Evolutionary conservation across 2,329 filamentous ascomycete genomes (phyloP).

Genomic region (Fusarium mundagurra): DNA sequence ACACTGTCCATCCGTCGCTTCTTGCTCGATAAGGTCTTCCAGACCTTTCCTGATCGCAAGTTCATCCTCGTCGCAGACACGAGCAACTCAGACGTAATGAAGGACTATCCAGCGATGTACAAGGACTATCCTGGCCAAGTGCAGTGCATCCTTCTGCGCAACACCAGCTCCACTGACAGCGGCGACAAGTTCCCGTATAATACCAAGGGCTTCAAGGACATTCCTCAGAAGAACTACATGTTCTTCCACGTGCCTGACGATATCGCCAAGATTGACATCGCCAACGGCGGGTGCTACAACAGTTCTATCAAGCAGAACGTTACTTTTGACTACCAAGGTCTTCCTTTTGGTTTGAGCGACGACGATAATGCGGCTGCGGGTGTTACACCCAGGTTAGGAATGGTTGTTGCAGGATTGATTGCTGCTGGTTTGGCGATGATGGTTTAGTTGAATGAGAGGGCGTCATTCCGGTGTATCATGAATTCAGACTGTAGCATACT

Average conservation of each 20-base stretch:
- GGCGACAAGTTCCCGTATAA: slow-evolving; percentile 79
- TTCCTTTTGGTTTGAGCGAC: slow-evolving; percentile 58
- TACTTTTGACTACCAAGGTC: slow-evolving; percentile 73
- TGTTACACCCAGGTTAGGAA: slow-evolving; percentile 33
- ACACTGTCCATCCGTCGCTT: slow-evolving; percentile 76
- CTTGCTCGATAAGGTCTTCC: slow-evolving; percentile 76
- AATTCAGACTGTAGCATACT: background rate
- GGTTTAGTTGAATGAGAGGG: slow-evolving; percentile 22
- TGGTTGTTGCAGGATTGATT: slow-evolving; percentile 30
- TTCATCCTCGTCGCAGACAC: slow-evolving; percentile 83
- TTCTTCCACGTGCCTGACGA: slow-evolving; percentile 81
- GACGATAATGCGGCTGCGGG: slow-evolving; percentile 45
- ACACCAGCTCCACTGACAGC: slow-evolving; percentile 75
- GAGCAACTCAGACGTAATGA: slow-evolving; percentile 81
- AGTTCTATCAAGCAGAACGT: slow-evolving; percentile 72
- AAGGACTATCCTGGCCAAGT: slow-evolving; percentile 75
- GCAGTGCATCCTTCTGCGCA: slow-evolving; percentile 80
- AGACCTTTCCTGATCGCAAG: slow-evolving; percentile 78
- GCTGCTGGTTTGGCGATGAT: slow-evolving; percentile 34
- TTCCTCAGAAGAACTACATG: slow-evolving; percentile 78
- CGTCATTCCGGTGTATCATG: background rate
- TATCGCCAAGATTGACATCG: slow-evolving; percentile 71
- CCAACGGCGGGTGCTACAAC: slow-evolving; percentile 75
- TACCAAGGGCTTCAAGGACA: slow-evolving; percentile 73
- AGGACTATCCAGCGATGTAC: slow-evolving; percentile 68